Conservation (phyloP, 495 filamentous ascomycete genomes). For the Podospora sp. region DNA sequence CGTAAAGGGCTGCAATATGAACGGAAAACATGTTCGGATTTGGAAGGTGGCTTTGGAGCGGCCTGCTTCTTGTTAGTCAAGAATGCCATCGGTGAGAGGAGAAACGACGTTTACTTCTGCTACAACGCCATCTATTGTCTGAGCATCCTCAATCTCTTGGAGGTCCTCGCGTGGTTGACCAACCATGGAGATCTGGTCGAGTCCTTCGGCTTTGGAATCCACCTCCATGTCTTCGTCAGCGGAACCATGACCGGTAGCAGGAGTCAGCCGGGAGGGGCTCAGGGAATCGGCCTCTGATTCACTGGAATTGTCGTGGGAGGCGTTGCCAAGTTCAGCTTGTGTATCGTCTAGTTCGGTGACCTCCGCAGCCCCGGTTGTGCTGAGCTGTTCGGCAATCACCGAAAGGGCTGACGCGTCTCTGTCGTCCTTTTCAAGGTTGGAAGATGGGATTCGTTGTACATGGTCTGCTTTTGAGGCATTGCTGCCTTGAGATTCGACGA, state of each 20-base stretch:
- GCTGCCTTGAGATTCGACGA: neutral
- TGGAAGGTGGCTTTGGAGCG: conserved; percentile 5
- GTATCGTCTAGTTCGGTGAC: neutral
- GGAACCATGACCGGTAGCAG: neutral
- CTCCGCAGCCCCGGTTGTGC: neutral
- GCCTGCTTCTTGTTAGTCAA: conserved; percentile 26
- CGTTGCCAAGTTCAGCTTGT: neutral
- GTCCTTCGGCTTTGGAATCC: neutral
- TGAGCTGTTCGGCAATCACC: neutral
- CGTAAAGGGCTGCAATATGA: conserved; percentile 84
- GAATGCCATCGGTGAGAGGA: neutral
- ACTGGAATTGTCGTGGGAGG: neutral
- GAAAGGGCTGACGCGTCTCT: neutral
- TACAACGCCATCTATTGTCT: neutral
- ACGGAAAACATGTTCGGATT: conserved; percentile 47
- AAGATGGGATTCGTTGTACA: neutral
- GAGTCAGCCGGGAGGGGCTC: neutral
- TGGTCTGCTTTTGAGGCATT: neutral
- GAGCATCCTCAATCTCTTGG: conserved; percentile 33
- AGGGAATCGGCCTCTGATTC: neutral
- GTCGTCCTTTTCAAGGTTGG: neutral
- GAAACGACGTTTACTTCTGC: conserved; percentile 44
- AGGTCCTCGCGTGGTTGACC: conserved; percentile 30
- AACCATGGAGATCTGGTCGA: conserved; percentile 34
- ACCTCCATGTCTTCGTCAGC: conserved; percentile 1